Evolutionary conservation across 2,329 filamentous ascomycete genomes (phyloP), one percentile per base, ranked within the genome.

Genomic region (Teratosphaeria destructans): DNA sequence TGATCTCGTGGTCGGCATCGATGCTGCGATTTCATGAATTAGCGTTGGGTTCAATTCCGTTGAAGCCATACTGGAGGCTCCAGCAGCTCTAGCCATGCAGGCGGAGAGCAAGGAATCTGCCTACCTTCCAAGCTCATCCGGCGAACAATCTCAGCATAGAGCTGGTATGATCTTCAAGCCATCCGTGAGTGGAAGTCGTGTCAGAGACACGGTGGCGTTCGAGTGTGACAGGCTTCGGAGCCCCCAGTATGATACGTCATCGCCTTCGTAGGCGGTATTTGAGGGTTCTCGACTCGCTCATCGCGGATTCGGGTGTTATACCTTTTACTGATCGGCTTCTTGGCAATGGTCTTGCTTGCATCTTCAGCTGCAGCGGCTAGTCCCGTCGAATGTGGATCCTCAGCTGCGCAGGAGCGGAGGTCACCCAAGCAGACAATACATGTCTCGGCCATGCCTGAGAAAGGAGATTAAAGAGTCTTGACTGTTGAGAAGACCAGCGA

Each of bases 401-500:
- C 78, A 75, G 77, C 78, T 75, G 77, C 76, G 73, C 77, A 78
- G 77, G 78, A 79, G 75, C 79, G 81, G 76, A 87, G 82, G 78
- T 87, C 84, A 78, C 84, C 84, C 77, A 87, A 79, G 78, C 85
- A 87, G 73, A 87, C 85, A 76, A 87, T 87, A 76, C 85, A 87
- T 68, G 82, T 84, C 73, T 86, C 84, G 75, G 83, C 82, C 84
- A 85, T 86, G 66, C 60, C 57, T 16, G 37, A 39, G 26, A 16
- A 47, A 14, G 19, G 14, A 12, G 32, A 47, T 23, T 10, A 23
- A 29, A 23, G 4, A n/a, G 26, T 32, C 23, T 23, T 23, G 8
- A 16, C 5, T 1, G 32, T n/a, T n/a, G 53, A n/a, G 53, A 55
- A 19, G 19, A 6, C 53, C 34, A 23, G 23, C 12, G 11, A 23